phyloP scores from a whole-genome alignment of 2,329 filamentous ascomycete species.

The Xylariomycetidae sp. region DNA sequence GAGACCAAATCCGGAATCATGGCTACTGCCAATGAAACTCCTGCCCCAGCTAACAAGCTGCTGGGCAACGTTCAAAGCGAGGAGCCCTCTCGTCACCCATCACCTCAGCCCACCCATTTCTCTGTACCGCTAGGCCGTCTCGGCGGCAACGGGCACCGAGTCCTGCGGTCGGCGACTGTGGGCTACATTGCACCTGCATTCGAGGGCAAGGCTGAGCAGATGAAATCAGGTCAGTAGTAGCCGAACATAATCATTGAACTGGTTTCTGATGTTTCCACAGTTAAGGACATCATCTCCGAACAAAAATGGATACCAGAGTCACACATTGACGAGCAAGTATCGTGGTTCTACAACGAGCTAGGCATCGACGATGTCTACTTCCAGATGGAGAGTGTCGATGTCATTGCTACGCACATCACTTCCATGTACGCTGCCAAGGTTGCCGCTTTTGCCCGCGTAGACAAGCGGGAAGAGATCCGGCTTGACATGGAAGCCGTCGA shows the following conservation, averaged over 20 bases:
- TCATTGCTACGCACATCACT: constrained; percentile 89
- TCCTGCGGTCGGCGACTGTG: constrained; percentile 81
- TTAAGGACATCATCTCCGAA: constrained; percentile 72
- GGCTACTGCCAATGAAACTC: constrained; percentile 28
- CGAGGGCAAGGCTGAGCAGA: constrained; percentile 86
- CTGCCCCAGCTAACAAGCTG: constrained; percentile 33
- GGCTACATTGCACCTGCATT: constrained; percentile 95
- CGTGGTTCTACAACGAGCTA: constrained; percentile 96
- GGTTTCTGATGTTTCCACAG: constrained; percentile 47
- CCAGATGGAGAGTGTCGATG: constrained; percentile 77
- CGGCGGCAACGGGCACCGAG: constrained; percentile 56
- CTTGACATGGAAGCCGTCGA: constrained; percentile 92
- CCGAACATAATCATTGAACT: constrained; percentile 9
- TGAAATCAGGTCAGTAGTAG: constrained; percentile 60
- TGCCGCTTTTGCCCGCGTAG: constrained; percentile 84
- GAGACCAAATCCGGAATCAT: constrained; percentile 22
- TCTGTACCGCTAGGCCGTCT: constrained; percentile 55
- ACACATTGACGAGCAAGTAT: constrained; percentile 78
- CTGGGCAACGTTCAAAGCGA: constrained; percentile 37
- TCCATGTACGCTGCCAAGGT: constrained; percentile 97
- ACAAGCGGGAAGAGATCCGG: constrained; percentile 90
- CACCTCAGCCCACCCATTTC: constrained; percentile 83
- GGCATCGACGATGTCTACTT: constrained; percentile 99
- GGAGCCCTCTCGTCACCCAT: constrained; percentile 59
- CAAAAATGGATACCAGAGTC: constrained; percentile 81